Evolutionary conservation across 176 grass and related monocot genomes (phyloP).

Genomic region (Triticum urartu): DNA sequence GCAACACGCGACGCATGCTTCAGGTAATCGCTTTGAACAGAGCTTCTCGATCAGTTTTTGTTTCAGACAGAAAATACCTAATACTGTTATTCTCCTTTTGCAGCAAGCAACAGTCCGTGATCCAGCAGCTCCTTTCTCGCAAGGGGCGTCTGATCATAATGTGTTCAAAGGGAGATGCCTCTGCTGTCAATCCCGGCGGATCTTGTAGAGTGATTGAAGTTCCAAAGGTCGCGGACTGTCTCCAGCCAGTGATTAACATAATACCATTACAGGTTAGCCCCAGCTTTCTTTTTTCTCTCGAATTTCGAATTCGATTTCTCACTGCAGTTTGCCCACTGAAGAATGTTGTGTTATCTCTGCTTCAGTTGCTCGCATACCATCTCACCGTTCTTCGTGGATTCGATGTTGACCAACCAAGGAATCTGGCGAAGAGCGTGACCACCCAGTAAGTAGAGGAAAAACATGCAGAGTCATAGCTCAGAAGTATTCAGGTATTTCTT

Average conservation of each 20-base stretch:
- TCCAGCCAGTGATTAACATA: constrained; percentile 90
- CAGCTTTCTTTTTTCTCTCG: background rate
- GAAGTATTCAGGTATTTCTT: background rate
- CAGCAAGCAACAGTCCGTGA: constrained; percentile 97
- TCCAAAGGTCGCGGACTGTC: constrained; percentile 67
- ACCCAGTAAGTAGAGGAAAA: constrained; percentile 41
- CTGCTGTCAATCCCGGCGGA: constrained; percentile 55
- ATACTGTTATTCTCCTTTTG: constrained; percentile 17
- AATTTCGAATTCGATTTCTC: background rate
- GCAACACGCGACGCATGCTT: constrained; percentile 82
- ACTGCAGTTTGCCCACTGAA: background rate
- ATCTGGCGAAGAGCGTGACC: constrained; percentile 87
- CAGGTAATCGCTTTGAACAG: constrained; percentile 46
- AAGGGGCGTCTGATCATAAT: constrained; percentile 85
- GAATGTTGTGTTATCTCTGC: background rate
- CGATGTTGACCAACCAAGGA: constrained; percentile 77
- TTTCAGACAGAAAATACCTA: background rate
- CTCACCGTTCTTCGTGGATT: constrained; percentile 76
- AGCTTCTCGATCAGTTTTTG: background rate
- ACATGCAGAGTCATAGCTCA: background rate
- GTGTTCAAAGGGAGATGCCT: constrained; percentile 75
- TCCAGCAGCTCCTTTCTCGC: constrained; percentile 91
- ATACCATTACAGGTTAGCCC: constrained; percentile 77
- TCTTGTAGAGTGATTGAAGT: constrained; percentile 87
- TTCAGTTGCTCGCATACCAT: constrained; percentile 80